Evolutionary conservation across 2,329 filamentous ascomycete genomes (phyloP).

Genomic region (Shiraia sp.): DNA sequence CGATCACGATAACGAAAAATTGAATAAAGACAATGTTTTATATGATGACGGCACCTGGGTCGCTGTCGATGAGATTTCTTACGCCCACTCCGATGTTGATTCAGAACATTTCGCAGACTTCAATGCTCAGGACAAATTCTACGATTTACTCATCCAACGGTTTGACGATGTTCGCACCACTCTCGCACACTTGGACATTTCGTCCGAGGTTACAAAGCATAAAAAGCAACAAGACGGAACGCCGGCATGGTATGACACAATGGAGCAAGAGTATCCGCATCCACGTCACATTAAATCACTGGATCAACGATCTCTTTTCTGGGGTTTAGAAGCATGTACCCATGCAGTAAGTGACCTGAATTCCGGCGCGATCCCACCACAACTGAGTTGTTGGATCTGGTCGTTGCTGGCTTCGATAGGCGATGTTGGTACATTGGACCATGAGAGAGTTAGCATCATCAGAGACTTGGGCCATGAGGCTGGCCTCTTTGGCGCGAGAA

Average conservation of each 20-base stretch:
- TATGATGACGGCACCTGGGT: constrained; percentile 82
- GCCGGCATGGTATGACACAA: constrained; percentile 37
- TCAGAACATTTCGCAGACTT: constrained; percentile 4
- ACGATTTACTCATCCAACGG: constrained; percentile 64
- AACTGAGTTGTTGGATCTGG: constrained; percentile 85
- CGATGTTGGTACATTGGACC: constrained; percentile 73
- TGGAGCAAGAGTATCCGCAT: constrained; percentile 47
- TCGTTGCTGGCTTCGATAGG: constrained; percentile 75
- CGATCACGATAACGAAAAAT: constrained; percentile 8
- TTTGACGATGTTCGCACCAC: constrained; percentile 67
- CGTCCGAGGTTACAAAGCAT: constrained; percentile 42
- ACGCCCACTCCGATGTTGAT: neutral
- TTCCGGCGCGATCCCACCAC: constrained; percentile 62
- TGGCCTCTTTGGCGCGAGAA: constrained; percentile 58
- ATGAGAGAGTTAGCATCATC: constrained; percentile 74
- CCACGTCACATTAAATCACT: constrained; percentile 57
- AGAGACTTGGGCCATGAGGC: constrained; percentile 81
- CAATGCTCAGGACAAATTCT: constrained; percentile 67
- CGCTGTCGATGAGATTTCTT: constrained; percentile 45
- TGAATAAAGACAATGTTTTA: constrained; percentile 61
- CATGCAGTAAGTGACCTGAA: constrained; percentile 61
- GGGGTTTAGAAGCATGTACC: constrained; percentile 64
- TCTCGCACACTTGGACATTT: constrained; percentile 51
- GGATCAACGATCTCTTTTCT: constrained; percentile 67
- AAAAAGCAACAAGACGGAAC: constrained; percentile 42